Evolutionary conservation across 2,329 filamentous ascomycete genomes (phyloP).

Genomic region (Gnomoniopsis smithogilvyi): DNA sequence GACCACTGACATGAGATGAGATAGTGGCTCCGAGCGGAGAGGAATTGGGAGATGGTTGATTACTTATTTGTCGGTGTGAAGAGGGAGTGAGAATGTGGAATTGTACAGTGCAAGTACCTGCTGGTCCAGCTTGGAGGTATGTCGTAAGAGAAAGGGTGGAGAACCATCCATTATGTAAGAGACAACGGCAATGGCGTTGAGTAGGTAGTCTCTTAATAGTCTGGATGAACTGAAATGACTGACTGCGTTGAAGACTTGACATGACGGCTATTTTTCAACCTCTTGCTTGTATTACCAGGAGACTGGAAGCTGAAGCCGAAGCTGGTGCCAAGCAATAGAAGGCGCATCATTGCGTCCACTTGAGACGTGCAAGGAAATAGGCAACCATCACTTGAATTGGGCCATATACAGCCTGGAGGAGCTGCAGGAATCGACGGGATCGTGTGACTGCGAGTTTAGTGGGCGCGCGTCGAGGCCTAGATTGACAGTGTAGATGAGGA

Average conservation of each 20-base stretch:
- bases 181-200: not conserved
- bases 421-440: not conserved
- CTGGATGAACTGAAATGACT: not conserved
- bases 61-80: constrained; percentile 9
- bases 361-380: not conserved
- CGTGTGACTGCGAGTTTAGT: not conserved
- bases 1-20: not conserved
- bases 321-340: not conserved
- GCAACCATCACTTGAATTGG: not conserved
- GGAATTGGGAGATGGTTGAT: not conserved
- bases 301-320: constrained; percentile 8
- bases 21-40: not conserved
- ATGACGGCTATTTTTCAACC: not conserved
- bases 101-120: not conserved
- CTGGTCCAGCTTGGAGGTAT: not conserved
- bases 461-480: not conserved
- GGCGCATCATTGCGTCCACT: constrained; percentile 1
- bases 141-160: not conserved
- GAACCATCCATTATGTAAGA: constrained; percentile 8
- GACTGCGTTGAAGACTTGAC: not conserved
- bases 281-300: not conserved
- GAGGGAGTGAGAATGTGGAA: not conserved
- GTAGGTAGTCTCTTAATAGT: not conserved
- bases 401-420: not conserved
- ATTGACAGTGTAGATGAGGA: not conserved